Conservation (phyloP, 2,329 filamentous ascomycete genomes). For the Cercospora sp. region DNA sequence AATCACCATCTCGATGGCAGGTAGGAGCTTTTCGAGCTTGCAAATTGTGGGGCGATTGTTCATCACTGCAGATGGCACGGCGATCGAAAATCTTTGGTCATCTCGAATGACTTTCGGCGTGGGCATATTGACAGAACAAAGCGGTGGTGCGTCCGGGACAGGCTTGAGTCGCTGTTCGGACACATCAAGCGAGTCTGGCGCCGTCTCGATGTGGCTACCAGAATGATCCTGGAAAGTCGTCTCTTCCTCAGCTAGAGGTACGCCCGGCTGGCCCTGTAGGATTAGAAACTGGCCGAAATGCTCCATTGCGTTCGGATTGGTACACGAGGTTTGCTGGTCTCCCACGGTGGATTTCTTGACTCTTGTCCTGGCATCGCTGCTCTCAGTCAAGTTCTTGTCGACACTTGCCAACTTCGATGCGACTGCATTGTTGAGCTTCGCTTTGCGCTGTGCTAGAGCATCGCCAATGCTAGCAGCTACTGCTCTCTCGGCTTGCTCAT, state of each 20-base stretch:
- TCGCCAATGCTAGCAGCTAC: neutral
- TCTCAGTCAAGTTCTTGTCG: neutral
- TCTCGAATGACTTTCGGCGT: neutral
- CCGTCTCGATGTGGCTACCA: too few species aligned
- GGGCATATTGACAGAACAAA: neutral
- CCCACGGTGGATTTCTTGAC: neutral
- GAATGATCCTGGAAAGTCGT: neutral
- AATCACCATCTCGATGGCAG: slow-evolving; percentile 58
- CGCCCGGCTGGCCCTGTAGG: slow-evolving; percentile 1
- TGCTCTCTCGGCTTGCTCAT: neutral
- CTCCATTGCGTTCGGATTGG: slow-evolving; percentile 2
- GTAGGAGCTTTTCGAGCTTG: slow-evolving; percentile 53
- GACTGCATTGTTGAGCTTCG: slow-evolving; percentile 1
- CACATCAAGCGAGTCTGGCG: neutral
- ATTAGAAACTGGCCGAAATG: slow-evolving; percentile 9
- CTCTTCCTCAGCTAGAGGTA: neutral
- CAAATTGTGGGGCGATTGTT: slow-evolving; percentile 38
- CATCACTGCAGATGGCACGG: neutral
- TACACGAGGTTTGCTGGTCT: neutral
- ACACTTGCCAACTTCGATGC: neutral
- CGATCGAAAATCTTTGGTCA: neutral
- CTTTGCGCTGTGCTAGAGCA: slow-evolving; percentile 3
- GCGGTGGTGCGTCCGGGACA: neutral
- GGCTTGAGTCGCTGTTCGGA: neutral
- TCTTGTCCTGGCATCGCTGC: neutral